A percentile compares a stretch with the other conserved stretches of the same genome.
Conservation (phyloP, 768 basidiomycete genomes). For the Punctularia strigosozonata region DNA sequence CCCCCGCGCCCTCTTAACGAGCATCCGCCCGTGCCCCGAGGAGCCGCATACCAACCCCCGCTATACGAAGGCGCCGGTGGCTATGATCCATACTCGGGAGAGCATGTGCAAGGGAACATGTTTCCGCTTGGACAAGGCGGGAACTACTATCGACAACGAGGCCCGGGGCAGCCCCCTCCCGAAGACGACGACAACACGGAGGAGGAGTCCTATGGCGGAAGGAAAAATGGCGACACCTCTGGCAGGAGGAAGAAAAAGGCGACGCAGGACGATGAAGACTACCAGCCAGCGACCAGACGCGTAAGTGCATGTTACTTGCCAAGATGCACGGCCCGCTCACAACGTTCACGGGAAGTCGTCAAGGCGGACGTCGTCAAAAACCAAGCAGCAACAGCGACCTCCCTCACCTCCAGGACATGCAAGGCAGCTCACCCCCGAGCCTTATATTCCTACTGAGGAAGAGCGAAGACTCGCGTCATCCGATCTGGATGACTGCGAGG, state of each 20-base stretch:
- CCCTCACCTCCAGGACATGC: constrained; percentile 13
- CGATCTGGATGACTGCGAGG: constrained; percentile 73
- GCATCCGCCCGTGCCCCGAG: constrained; percentile 15
- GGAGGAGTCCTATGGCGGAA: neutral
- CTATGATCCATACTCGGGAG: constrained; percentile 26
- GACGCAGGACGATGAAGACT: constrained; percentile 40
- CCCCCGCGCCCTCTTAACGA: constrained; percentile 7
- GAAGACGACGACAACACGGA: constrained; percentile 11
- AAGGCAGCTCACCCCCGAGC: constrained; percentile 18
- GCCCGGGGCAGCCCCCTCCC: constrained; percentile 18
- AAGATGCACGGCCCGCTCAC: constrained; percentile 5
- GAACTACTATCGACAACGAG: constrained; percentile 20
- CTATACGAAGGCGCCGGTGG: constrained; percentile 26
- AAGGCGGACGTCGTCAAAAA: constrained; percentile 17
- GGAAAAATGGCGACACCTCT: constrained; percentile 6
- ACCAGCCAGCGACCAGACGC: constrained; percentile 38
- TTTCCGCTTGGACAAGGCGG: constrained; percentile 25
- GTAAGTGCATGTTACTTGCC: constrained; percentile 28
- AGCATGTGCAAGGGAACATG: constrained; percentile 25
- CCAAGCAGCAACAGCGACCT: constrained; percentile 17
- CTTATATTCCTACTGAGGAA: constrained; percentile 24
- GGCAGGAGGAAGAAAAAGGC: constrained; percentile 35
- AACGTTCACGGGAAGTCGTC: no score
- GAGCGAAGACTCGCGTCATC: constrained; percentile 45
- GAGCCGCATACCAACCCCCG: constrained; percentile 24